Evolutionary conservation across 495 filamentous ascomycete genomes (phyloP).

Genomic region (Hypoxylon perforatum): DNA sequence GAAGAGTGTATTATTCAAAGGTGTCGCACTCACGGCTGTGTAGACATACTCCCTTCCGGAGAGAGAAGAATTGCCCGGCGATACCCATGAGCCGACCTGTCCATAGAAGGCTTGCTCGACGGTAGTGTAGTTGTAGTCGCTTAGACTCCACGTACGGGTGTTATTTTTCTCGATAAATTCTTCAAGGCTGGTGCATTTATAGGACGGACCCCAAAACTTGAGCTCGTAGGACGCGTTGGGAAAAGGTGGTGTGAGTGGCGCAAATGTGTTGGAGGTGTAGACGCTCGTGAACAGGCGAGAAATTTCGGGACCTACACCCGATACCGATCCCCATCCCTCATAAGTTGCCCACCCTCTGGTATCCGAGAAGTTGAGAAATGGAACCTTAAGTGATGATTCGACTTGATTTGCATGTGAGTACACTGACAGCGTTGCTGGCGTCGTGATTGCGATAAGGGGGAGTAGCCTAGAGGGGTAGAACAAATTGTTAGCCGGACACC

Average conservation of each 20-base stretch:
- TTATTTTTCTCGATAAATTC: slow-evolving; percentile 20
- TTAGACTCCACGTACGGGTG: slow-evolving; percentile 10
- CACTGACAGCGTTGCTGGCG: slow-evolving; percentile 24
- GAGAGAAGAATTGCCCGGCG: too few relatives aligned
- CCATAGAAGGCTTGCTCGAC: too few relatives aligned
- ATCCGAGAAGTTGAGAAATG: slow-evolving; percentile 21
- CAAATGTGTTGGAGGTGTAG: slow-evolving; percentile 22
- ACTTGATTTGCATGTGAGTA: slow-evolving; percentile 4
- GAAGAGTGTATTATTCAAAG: too few relatives aligned
- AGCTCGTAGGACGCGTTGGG: slow-evolving; percentile 32
- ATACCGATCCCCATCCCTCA: slow-evolving; percentile 13
- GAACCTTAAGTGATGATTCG: not conserved
- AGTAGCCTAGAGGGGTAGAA: not conserved
- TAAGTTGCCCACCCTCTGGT: slow-evolving; percentile 14
- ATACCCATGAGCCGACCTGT: too few relatives aligned
- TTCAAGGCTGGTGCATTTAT: slow-evolving; percentile 19
- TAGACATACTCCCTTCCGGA: too few relatives aligned
- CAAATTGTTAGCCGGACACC: not conserved
- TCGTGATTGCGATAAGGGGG: slow-evolving; percentile 19
- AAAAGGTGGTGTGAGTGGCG: slow-evolving; percentile 13
- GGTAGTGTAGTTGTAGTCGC: too few relatives aligned
- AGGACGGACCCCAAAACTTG: slow-evolving; percentile 31
- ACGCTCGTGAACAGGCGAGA: slow-evolving; percentile 29
- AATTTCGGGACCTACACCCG: slow-evolving; percentile 15
- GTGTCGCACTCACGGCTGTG: too few relatives aligned